These are phyloP conservation scores for Trichomonascus vanleenenianus DNA, from an alignment of 805 yeast species.

Conservation along the genomic window DNA sequence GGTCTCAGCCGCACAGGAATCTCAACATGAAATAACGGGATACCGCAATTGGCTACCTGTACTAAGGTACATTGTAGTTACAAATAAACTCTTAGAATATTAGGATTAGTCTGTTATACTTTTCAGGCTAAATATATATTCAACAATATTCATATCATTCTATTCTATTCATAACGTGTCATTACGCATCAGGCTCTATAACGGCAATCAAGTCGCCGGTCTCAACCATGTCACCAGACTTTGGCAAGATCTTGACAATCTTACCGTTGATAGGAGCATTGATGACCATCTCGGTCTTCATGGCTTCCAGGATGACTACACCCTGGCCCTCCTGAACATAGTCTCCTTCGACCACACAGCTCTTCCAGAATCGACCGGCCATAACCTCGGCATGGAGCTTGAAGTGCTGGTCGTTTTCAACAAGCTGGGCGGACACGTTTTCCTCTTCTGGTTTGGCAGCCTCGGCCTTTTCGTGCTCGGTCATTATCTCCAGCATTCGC, in stretches of 20 bases:
- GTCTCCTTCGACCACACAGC: slow-evolving; percentile 74
- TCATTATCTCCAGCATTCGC: slow-evolving; percentile 76
- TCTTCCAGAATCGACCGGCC: slow-evolving; percentile 95
- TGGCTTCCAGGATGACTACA: slow-evolving; percentile 86
- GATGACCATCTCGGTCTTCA: slow-evolving; percentile 97
- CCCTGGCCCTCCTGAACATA: slow-evolving; percentile 67
- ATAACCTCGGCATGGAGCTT: slow-evolving; percentile 87
- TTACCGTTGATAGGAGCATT: slow-evolving; percentile 43
- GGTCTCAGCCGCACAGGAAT: no score
- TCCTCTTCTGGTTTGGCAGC: slow-evolving; percentile 37
- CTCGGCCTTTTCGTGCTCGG: slow-evolving; percentile 76
- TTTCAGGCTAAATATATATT: neutral
- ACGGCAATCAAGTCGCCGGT: slow-evolving; percentile 95
- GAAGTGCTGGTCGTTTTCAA: slow-evolving; percentile 58
- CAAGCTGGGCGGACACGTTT: slow-evolving; percentile 41
- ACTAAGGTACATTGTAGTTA: no score
- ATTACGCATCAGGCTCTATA: slow-evolving; percentile 31
- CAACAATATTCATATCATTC: slow-evolving; percentile 1
- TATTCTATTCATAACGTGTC: neutral
- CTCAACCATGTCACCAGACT: slow-evolving; percentile 92
- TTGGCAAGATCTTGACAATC: slow-evolving; percentile 41
- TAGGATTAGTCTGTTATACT: no score
- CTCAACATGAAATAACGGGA: no score
- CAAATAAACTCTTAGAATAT: no score
- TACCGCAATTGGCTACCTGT: no score